A percentile compares a stretch with the other conserved stretches of the same genome.
Evolutionary conservation across 306 rosid species (phyloP).

Genomic region (Pueraria montana): DNA sequence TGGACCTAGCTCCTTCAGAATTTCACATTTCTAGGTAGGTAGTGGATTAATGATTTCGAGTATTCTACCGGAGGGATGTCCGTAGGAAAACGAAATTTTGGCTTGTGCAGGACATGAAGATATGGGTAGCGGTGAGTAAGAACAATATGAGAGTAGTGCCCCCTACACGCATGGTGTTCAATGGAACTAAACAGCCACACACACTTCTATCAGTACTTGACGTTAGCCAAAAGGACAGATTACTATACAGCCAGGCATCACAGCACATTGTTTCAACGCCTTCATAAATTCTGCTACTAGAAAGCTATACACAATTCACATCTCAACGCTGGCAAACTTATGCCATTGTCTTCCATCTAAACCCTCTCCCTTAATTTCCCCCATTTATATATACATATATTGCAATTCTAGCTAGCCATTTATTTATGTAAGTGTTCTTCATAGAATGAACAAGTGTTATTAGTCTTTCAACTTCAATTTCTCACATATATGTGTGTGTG

Average conservation of each 20-base stretch:
- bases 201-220: constrained; percentile 46
- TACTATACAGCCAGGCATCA: constrained; percentile 53
- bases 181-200: constrained; percentile 51
- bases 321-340: constrained; percentile 56
- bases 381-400: neutral
- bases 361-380: constrained; percentile 6
- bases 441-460: no score
- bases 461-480: no score
- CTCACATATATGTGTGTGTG: no score
- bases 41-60: neutral
- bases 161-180: constrained; percentile 43
- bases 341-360: constrained; percentile 40
- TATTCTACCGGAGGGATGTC: neutral
- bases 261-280: constrained; percentile 52
- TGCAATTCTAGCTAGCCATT: neutral
- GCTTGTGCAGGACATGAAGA: constrained; percentile 36
- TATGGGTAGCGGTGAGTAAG: constrained; percentile 39
- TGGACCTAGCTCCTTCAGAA: neutral
- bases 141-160: constrained; percentile 48
- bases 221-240: constrained; percentile 51
- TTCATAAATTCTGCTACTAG: constrained; percentile 47
- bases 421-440: no score
- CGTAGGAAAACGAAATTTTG: constrained; percentile 14
- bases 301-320: constrained; percentile 45
- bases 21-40: neutral